Conservation (phyloP, 164 flowering plant genomes). For the Amborella trichopoda region DNA sequence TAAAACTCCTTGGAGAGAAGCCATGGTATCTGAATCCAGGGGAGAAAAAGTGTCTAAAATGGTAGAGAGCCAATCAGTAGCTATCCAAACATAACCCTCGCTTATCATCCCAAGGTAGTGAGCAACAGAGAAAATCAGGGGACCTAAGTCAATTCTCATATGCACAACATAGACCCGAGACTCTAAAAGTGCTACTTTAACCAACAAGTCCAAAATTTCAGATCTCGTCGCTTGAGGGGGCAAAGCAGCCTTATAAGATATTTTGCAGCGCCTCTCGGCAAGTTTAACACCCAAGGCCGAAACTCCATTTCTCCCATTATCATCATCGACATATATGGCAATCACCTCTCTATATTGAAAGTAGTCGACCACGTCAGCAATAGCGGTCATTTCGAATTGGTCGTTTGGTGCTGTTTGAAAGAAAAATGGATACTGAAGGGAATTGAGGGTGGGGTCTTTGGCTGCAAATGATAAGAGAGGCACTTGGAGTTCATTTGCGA, state of each 20-base stretch:
- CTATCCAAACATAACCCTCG: conserved; percentile 84
- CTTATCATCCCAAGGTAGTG: conserved; percentile 64
- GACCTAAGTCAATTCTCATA: conserved; percentile 39
- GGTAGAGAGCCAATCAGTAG: conserved; percentile 81
- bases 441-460: conserved; percentile 70
- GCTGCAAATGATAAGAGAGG: conserved; percentile 84
- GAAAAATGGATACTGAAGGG: conserved; percentile 76
- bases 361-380: conserved; percentile 57
- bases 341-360: conserved; percentile 70
- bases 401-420: conserved; percentile 69
- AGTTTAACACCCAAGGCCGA: conserved; percentile 61
- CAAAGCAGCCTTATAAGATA: conserved; percentile 53
- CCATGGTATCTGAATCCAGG: conserved; percentile 25
- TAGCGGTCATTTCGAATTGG: conserved; percentile 70
- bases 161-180: conserved; percentile 73
- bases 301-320: conserved; percentile 74
- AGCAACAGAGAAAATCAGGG: conserved; percentile 47
- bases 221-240: conserved; percentile 22
- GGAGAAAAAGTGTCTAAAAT: conserved; percentile 43
- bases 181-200: conserved; percentile 48
- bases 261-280: conserved; percentile 46
- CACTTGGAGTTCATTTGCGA: conserved; percentile 74
- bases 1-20: conserved; percentile 70
- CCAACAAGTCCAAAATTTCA: conserved; percentile 42
- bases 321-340: conserved; percentile 68